Evolutionary conservation across 176 grass and related monocot species (phyloP).

Genomic region (Oryza glaberrima): DNA sequence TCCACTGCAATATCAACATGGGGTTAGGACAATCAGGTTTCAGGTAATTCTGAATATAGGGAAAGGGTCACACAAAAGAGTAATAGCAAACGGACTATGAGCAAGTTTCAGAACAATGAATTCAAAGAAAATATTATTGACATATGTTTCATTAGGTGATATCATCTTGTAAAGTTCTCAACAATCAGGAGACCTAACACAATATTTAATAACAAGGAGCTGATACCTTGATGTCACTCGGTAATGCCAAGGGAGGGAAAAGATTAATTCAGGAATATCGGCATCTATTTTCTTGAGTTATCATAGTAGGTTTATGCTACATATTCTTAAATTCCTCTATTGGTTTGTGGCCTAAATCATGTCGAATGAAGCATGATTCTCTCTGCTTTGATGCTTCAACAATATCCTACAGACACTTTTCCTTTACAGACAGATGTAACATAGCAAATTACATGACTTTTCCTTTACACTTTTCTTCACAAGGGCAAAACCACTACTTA

Average conservation of each 20-base stretch:
- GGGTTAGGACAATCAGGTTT: background rate
- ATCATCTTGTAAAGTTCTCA: background rate
- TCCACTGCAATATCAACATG: conserved; percentile 59
- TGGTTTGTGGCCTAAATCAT: background rate
- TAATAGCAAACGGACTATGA: background rate
- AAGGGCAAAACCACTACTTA: background rate
- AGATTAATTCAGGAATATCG: background rate
- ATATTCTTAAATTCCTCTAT: background rate
- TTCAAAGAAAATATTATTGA: background rate
- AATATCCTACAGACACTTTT: background rate
- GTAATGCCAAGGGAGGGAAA: too few species aligned
- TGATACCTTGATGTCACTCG: background rate
- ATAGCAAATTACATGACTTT: background rate
- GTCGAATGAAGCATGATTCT: background rate
- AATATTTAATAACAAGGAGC: background rate
- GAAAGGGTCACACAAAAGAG: background rate
- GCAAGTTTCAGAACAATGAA: background rate
- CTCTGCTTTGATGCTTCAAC: background rate
- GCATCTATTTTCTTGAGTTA: background rate
- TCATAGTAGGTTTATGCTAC: background rate
- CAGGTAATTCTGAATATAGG: background rate
- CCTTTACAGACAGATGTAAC: background rate
- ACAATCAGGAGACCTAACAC: background rate
- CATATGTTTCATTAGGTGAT: background rate
- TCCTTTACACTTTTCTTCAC: background rate